phyloP scores from a whole-genome alignment of 805 yeast species.

The Cyberlindnera veronae region DNA sequence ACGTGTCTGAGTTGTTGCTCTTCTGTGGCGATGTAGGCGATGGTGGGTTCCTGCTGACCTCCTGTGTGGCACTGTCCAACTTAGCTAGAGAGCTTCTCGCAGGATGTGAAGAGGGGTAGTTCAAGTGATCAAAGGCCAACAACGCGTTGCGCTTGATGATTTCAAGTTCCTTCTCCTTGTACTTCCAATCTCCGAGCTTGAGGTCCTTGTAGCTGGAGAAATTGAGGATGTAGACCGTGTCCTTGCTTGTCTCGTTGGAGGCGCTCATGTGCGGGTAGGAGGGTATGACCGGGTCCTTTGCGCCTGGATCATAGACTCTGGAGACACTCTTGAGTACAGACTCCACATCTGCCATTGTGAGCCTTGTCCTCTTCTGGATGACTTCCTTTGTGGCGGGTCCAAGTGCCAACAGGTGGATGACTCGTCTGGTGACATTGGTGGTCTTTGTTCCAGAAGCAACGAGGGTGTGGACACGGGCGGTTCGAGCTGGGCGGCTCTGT shows the following conservation, averaged over 20 bases:
- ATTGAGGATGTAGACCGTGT: slow-evolving; percentile 33
- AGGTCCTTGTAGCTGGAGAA: slow-evolving; percentile 33
- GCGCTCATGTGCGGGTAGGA: slow-evolving; percentile 28
- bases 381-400: slow-evolving; percentile 40
- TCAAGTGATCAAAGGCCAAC: slow-evolving; percentile 20
- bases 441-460: slow-evolving; percentile 21
- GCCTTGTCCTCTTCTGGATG: slow-evolving; percentile 30
- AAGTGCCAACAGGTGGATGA: slow-evolving; percentile 44
- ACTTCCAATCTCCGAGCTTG: slow-evolving; percentile 15
- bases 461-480: background rate
- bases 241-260: slow-evolving; percentile 29
- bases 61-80: background rate
- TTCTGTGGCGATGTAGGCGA: background rate
- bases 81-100: slow-evolving; percentile 15
- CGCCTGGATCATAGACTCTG: slow-evolving; percentile 29
- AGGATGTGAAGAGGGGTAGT: slow-evolving; percentile 14
- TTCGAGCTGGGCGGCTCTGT: no score
- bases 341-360: slow-evolving; percentile 27
- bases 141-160: slow-evolving; percentile 14
- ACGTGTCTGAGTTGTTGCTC: slow-evolving; percentile 8
- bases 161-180: slow-evolving; percentile 8
- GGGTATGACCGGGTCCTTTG: slow-evolving; percentile 21
- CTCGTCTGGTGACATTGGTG: slow-evolving; percentile 29
- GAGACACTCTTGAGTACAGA: slow-evolving; percentile 26
- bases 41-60: background rate